Conservation (phyloP, 768 basidiomycete genomes). For the Boletus eberwhitei region DNA sequence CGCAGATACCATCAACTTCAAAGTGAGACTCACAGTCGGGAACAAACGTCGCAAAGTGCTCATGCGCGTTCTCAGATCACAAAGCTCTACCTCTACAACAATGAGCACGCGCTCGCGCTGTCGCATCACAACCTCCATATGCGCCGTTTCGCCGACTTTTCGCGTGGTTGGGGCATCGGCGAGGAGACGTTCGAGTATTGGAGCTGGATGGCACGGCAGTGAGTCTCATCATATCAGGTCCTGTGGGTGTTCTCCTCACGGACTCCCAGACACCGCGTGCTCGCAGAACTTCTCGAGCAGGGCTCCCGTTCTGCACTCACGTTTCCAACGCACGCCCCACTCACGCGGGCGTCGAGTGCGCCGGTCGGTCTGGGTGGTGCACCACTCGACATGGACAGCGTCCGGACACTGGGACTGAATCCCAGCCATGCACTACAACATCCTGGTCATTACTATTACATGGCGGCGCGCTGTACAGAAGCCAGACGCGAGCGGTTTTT, state of each 20-base stretch:
- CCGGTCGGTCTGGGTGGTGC: slow-evolving; percentile 18
- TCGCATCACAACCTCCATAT: slow-evolving; percentile 85
- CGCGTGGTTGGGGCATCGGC: slow-evolving; percentile 91
- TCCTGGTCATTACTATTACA: slow-evolving; percentile 84
- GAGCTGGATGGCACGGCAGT: slow-evolving; percentile 96
- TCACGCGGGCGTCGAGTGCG: slow-evolving; percentile 26
- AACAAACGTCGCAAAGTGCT: not conserved
- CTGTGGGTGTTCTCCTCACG: not conserved
- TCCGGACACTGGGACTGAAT: slow-evolving; percentile 66
- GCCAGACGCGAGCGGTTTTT: slow-evolving; percentile 67
- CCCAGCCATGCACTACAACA: slow-evolving; percentile 84
- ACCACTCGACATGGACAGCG: slow-evolving; percentile 50
- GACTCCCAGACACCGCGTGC: slow-evolving; percentile 67
- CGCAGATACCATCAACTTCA: slow-evolving; percentile 89
- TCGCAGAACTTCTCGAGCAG: slow-evolving; percentile 88
- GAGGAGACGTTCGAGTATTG: slow-evolving; percentile 97
- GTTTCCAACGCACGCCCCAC: slow-evolving; percentile 58
- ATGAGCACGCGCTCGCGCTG: slow-evolving; percentile 76
- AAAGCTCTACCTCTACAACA: slow-evolving; percentile 89
- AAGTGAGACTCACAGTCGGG: slow-evolving; percentile 44
- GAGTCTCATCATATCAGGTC: slow-evolving; percentile 26
- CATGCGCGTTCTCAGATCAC: slow-evolving; percentile 53
- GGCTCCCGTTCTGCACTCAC: slow-evolving; percentile 61
- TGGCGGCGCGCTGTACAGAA: slow-evolving; percentile 84
- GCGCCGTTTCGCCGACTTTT: slow-evolving; percentile 80